phyloP scores from a whole-genome alignment of 2,329 filamentous ascomycete species.

The Aspergillus candidus region DNA sequence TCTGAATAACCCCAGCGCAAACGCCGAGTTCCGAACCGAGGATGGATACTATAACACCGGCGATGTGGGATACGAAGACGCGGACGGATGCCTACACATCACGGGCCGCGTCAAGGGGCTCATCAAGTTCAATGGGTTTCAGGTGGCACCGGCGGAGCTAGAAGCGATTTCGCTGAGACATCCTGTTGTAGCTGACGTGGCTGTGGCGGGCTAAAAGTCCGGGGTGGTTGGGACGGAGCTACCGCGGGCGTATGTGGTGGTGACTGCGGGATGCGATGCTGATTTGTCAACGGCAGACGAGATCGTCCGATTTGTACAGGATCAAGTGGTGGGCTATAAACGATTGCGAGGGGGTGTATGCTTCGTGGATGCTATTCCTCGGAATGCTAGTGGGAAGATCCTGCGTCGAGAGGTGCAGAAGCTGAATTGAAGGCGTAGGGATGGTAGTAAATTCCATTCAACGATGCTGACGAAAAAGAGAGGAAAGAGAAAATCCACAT shows the following conservation, averaged over 20 bases:
- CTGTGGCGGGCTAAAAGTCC: constrained; percentile 53
- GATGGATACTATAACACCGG: constrained; percentile 78
- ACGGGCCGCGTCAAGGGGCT: constrained; percentile 64
- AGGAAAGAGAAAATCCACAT: too few relatives aligned
- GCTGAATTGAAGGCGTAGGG: background rate
- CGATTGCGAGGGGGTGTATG: constrained; percentile 27
- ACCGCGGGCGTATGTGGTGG: constrained; percentile 55
- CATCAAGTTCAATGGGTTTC: constrained; percentile 58
- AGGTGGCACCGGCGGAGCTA: constrained; percentile 58
- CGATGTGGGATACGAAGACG: constrained; percentile 66
- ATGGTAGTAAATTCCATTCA: constrained; percentile 1
- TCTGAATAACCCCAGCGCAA: too few relatives aligned
- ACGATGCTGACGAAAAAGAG: too few relatives aligned
- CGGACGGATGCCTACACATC: constrained; percentile 69
- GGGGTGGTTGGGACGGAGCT: constrained; percentile 54
- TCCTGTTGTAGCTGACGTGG: constrained; percentile 46
- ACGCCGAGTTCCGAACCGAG: constrained; percentile 35
- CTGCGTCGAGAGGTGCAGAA: constrained; percentile 22
- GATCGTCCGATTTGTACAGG: constrained; percentile 19
- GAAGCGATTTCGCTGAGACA: constrained; percentile 43
- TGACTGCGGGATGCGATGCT: constrained; percentile 17
- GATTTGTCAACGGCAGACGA: constrained; percentile 31
- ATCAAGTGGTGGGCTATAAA: constrained; percentile 28
- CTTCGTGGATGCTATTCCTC: constrained; percentile 28
- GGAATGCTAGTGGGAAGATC: constrained; percentile 31